Conservation (phyloP, 805 yeast species). For the Lipomyces anomalus region DNA sequence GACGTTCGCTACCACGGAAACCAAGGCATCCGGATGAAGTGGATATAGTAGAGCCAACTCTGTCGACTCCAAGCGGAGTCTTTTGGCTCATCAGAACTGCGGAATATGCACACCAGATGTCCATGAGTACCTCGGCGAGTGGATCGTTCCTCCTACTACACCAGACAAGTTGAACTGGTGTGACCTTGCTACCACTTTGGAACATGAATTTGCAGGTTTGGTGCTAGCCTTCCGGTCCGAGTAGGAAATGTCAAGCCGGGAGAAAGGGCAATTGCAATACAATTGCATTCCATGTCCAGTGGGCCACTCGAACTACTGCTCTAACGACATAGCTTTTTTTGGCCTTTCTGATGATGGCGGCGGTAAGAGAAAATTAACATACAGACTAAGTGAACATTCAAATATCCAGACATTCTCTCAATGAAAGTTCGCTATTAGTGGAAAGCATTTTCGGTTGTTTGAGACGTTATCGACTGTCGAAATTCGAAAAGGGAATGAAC, state of each 20-base stretch:
- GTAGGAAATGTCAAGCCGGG: conserved; percentile 45
- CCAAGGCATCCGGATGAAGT: conserved; percentile 16
- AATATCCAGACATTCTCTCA: conserved; percentile 40
- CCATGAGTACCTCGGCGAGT: conserved; percentile 53
- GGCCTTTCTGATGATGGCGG: conserved; percentile 58
- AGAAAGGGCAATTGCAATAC: conserved; percentile 50
- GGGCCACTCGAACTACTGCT: conserved; percentile 51
- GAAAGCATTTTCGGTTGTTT: conserved; percentile 57
- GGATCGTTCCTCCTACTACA: conserved; percentile 45
- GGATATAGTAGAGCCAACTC: conserved; percentile 14
- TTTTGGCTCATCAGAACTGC: conserved; percentile 32
- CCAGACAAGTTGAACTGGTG: conserved; percentile 39
- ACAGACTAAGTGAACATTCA: conserved; percentile 37
- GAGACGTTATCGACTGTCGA: conserved; percentile 50
- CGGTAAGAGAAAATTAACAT: conserved; percentile 46
- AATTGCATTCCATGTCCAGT: conserved; percentile 46
- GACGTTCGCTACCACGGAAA: conserved; percentile 21
- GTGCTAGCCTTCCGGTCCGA: too few relatives aligned
- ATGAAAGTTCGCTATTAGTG: conserved; percentile 41
- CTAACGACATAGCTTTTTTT: conserved; percentile 41
- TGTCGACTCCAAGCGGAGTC: conserved; percentile 16
- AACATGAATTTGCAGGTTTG: conserved; percentile 51
- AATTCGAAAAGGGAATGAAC: conserved; percentile 39
- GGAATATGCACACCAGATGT: conserved; percentile 64
- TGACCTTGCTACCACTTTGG: conserved; percentile 44